Evolutionary conservation across 2,329 filamentous ascomycete species (phyloP).

Genomic region (Fusarium mexicanum): DNA sequence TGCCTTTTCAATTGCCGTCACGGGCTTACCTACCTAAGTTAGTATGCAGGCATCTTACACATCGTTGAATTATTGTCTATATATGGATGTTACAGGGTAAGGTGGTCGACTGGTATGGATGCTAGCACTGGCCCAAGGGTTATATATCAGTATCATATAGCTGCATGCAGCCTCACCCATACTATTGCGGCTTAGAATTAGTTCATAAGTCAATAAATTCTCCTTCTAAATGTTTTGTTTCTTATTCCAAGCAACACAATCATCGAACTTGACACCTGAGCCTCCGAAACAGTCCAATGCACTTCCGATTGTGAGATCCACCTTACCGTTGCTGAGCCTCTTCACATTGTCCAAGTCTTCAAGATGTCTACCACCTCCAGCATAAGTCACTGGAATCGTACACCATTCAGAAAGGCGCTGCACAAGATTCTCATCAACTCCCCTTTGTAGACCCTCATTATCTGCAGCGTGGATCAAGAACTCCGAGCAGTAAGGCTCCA

Average conservation of each 20-base stretch:
- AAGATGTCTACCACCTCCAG: slow-evolving; percentile 86
- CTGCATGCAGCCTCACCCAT: not conserved
- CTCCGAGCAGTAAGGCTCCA: slow-evolving; percentile 94
- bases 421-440: slow-evolving; percentile 89
- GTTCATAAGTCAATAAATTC: slow-evolving; percentile 1
- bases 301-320: slow-evolving; percentile 96
- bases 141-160: not conserved
- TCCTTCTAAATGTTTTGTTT: slow-evolving; percentile 47
- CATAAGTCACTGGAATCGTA: slow-evolving; percentile 92
- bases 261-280: slow-evolving; percentile 83
- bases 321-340: slow-evolving; percentile 77
- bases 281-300: slow-evolving; percentile 97
- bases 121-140: not conserved
- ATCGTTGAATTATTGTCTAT: not conserved
- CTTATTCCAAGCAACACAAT: slow-evolving; percentile 89
- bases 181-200: not conserved
- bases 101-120: not conserved
- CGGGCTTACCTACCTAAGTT: not conserved
- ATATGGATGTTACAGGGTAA: not conserved
- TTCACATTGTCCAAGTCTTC: slow-evolving; percentile 86
- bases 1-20: not conserved
- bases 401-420: slow-evolving; percentile 83
- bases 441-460: slow-evolving; percentile 91
- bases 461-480: slow-evolving; percentile 98
- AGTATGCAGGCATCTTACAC: not conserved